Base-by-base conservation (phyloP, 345 rosid species). In the Cardamine chenopodiifolia region DNA sequence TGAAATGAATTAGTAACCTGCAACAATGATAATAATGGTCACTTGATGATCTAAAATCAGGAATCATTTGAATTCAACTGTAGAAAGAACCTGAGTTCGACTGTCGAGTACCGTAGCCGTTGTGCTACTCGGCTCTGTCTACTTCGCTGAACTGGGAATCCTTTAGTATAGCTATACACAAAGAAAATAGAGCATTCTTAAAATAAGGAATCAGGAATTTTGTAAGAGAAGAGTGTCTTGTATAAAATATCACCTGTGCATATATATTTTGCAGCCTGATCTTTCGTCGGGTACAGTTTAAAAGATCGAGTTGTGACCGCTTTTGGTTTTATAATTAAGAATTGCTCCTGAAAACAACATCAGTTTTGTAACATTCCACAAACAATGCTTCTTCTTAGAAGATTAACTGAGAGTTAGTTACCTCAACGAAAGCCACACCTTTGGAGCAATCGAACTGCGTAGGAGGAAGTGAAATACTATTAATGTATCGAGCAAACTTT, bases 61-160 rank as follows among this genome's bases (percentile, higher is more conserved):
- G 42, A 25, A 74, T 19, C 40, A 5, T 17, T 8, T 57, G 4
- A 45, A 32, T 8, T 22, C 12, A 0, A 56, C 7, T 23, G 39
- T 66, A 23, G 48, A 17, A 9, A 26, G 48, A 73, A 93, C 96
- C 95, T 91, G 97, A 48, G 97, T 78, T 81, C 96, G 93, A 85
- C 88, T 94, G 72, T 92, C 91, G 39, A 88, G 79, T 71, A 86
- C 65, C 0, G 97, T 94, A 25, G 92, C 87, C 14, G 89, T 92
- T 26, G 99, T 92, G 77, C 84, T 90, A 92, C 67, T 90, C 97
- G 12, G 96, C 97, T 86, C 96, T 83, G 76, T 91, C 97, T 65
- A 83, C 93, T 83, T 91, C 98, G 26, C 19, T 82, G 76, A 89
- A 94, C 74, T 85, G 89, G 26, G 97, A 90, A 57, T 94, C 96